phyloP scores from a whole-genome alignment of 495 filamentous ascomycete genomes.

The Cladorrhinum samala region DNA sequence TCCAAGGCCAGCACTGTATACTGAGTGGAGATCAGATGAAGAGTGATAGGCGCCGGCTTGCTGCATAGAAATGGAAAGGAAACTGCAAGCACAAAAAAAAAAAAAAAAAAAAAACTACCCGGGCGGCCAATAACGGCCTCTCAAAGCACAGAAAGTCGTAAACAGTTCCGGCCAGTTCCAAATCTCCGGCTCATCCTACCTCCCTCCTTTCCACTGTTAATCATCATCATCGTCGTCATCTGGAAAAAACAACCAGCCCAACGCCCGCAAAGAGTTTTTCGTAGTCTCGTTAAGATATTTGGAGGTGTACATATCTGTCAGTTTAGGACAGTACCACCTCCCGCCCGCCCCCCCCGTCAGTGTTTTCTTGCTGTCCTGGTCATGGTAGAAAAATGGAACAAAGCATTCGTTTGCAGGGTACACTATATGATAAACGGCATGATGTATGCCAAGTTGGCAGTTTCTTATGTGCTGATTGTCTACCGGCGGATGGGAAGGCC shows the following conservation, averaged over 20 bases:
- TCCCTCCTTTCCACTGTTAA: background rate
- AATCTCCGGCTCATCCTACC: too few species aligned
- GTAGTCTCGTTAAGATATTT: slow-evolving; percentile 6
- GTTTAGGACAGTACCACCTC: background rate
- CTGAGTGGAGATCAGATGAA: too few species aligned
- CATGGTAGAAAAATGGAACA: too few species aligned
- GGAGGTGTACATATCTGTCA: background rate
- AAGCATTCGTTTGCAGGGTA: too few species aligned
- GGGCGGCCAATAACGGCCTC: background rate
- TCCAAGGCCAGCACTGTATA: too few species aligned
- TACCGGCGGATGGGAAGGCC: slow-evolving; percentile 60
- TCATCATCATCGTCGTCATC: slow-evolving; percentile 10
- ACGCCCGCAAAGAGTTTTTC: slow-evolving; percentile 11
- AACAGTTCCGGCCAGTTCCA: background rate
- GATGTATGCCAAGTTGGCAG: too few species aligned
- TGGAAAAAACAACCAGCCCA: background rate
- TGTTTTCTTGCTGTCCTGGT: too few species aligned
- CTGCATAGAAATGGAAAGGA: too few species aligned
- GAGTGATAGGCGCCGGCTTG: too few species aligned
- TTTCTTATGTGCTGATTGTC: too few species aligned
- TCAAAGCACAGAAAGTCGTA: slow-evolving; percentile 3
- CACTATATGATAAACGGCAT: too few species aligned
- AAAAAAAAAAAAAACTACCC: background rate
- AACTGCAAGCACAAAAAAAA: background rate
- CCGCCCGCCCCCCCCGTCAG: too few species aligned